Base-by-base conservation (phyloP, 2,329 filamentous ascomycete species). In the Torrubiella hemipterigena region DNA sequence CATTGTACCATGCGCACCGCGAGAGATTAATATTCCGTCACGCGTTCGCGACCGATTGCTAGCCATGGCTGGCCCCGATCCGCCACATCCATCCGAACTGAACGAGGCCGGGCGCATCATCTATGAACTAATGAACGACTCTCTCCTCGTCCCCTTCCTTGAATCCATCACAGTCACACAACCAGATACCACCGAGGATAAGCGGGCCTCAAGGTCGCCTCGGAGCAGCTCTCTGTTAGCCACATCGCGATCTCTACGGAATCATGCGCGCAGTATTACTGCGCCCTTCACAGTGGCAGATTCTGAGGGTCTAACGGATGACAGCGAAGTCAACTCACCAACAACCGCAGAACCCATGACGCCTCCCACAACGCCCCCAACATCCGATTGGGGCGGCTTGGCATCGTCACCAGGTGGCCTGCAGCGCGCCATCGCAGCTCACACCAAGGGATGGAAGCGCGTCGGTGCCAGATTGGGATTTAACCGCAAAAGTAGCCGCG, bases 101-200 rank as follows among this genome's bases (percentile, higher is more conserved):
- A 81, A 93, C 37, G 72, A 82, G 30, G 86, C 91, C 14, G 81
- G 93, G 16, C 71, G 73, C 38, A 93, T 94, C 38, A 83, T 95
- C 24, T 87, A 89, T 53, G 91, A 96, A 44, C 65, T 98, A 34
- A 96, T 98, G 87, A 93, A 94, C 46, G 91, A 96, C 52, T 95
- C 87, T 4, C 83, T 96, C 1, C 66, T 96, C 31, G 77, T 94
- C 1, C 87, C 89, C 0, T 98, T 96, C 50, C 67, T 96, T 32
- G 89, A 94, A 39, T 71, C 69, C 1, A 57, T 70, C n/a, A 46
- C 58, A 5, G 45, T 54, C 2, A 57, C 61, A 10, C 41, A 46
- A 8, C 35, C 42, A 12, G 56, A 63, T 17, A 58, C 60, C 7
- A 52, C 58, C 18, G 18, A 38, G 30, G 57, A 58, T 11, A n/a